Conservation (phyloP, 140 eudicot genomes). For the Bidens hawaiensis region DNA sequence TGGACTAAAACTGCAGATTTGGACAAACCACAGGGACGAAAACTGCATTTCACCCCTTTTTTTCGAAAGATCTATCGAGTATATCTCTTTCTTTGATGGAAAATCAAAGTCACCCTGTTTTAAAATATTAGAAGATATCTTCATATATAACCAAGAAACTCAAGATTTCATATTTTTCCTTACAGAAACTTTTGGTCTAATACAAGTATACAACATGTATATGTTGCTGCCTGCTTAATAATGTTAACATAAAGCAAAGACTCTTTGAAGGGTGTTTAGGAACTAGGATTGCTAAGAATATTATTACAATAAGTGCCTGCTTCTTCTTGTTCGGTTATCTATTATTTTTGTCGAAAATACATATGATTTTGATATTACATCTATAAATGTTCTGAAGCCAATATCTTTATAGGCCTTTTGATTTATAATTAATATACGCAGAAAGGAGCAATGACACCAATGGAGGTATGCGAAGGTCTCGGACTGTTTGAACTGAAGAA, state of each 20-base stretch:
- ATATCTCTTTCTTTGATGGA: conserved; percentile 12
- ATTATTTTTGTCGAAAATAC: neutral
- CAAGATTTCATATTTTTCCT: no score
- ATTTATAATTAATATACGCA: conserved; percentile 18
- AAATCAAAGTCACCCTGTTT: neutral
- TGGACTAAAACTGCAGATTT: no score
- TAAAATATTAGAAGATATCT: neutral
- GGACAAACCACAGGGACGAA: no score
- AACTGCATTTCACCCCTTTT: no score
- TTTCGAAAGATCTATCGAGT: no score
- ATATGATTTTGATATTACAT: neutral
- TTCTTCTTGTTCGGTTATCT: neutral
- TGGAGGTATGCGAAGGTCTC: conserved; percentile 87
- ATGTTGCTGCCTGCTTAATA: no score
- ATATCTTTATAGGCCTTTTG: neutral
- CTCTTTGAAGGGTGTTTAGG: neutral
- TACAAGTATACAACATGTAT: no score
- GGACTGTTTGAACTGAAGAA: conserved; percentile 84
- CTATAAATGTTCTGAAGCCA: neutral
- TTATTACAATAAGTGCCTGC: neutral
- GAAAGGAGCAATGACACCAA: conserved; percentile 90
- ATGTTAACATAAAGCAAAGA: no score
- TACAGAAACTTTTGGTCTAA: no score
- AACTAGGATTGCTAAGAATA: conserved; percentile 2
- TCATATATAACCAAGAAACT: neutral